Percentiles rank a stretch among this genome's conserved stretches.
phyloP scores from a whole-genome alignment of 495 filamentous ascomycete genomes.

The Barbatosphaeria neglecta region DNA sequence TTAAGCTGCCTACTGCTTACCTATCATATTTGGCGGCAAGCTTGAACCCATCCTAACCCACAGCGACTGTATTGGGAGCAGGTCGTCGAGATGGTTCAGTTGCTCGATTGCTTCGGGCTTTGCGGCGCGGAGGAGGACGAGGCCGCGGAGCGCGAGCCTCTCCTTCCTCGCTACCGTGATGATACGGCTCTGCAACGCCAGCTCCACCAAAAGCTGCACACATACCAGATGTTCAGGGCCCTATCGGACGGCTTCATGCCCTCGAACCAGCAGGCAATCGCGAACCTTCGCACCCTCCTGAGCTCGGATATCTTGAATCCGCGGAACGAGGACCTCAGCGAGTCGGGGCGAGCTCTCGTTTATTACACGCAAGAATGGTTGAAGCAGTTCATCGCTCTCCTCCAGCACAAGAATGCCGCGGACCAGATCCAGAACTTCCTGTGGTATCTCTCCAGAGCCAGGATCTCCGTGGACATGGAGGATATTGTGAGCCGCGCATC shows the following conservation, averaged over 20 bases:
- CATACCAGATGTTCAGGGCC: conserved; percentile 82
- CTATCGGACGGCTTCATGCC: conserved; percentile 83
- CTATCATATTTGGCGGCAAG: too few species aligned
- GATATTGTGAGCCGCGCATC: conserved; percentile 52
- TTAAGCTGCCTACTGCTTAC: too few species aligned
- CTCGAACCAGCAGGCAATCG: conserved; percentile 70
- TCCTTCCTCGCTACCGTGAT: conserved; percentile 76
- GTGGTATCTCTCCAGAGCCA: conserved; percentile 69
- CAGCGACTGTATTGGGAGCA: too few species aligned
- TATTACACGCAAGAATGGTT: conserved; percentile 64
- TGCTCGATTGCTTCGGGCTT: conserved; percentile 12
- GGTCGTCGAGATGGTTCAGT: neutral
- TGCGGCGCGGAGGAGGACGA: conserved; percentile 8
- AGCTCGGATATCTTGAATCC: conserved; percentile 69
- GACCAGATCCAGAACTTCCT: conserved; percentile 87
- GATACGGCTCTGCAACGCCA: conserved; percentile 66
- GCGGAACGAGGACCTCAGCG: conserved; percentile 61
- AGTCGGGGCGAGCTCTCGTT: conserved; percentile 60
- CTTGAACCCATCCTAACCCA: too few species aligned
- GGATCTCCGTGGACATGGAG: conserved; percentile 54
- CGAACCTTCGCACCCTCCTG: conserved; percentile 71
- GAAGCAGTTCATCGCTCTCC: conserved; percentile 59
- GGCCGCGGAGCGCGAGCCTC: conserved; percentile 52
- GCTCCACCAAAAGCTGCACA: conserved; percentile 77
- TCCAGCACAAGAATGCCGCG: conserved; percentile 68